These are phyloP conservation scores for Ophiostoma sp. DNA, from an alignment of 2,329 filamentous ascomycete species.

Conservation along the genomic window DNA sequence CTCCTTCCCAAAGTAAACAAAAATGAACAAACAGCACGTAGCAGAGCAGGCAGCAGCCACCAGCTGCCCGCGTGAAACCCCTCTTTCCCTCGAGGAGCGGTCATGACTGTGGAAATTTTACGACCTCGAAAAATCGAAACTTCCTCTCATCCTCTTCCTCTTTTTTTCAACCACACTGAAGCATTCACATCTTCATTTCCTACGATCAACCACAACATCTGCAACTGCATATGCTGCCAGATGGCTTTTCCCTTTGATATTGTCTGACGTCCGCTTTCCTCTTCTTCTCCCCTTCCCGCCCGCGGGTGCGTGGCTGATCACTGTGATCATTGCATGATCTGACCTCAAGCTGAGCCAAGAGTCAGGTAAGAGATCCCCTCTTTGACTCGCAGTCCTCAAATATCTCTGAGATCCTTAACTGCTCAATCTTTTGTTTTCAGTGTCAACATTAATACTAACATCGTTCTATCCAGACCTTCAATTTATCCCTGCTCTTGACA, in stretches of 20 bases:
- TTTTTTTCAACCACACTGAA: neutral
- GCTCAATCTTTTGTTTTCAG: neutral
- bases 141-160: neutral
- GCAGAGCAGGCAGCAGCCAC: neutral
- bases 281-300: too few species aligned
- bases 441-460: neutral
- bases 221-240: neutral
- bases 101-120: neutral
- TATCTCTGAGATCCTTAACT: neutral
- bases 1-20: slow-evolving; percentile 9
- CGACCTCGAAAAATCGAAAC: neutral
- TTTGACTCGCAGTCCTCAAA: neutral
- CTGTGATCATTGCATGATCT: neutral
- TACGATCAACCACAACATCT: neutral
- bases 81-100: neutral
- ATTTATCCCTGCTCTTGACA: neutral
- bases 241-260: neutral
- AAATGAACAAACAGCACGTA: neutral
- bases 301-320: too few species aligned
- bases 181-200: neutral
- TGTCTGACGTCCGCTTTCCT: neutral
- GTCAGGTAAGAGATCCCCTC: neutral
- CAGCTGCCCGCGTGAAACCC: neutral
- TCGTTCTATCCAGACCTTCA: neutral
- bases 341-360: neutral